These are phyloP conservation scores for Penicillium subrubescens DNA, from an alignment of 495 filamentous ascomycete genomes.

Conservation along the genomic window DNA sequence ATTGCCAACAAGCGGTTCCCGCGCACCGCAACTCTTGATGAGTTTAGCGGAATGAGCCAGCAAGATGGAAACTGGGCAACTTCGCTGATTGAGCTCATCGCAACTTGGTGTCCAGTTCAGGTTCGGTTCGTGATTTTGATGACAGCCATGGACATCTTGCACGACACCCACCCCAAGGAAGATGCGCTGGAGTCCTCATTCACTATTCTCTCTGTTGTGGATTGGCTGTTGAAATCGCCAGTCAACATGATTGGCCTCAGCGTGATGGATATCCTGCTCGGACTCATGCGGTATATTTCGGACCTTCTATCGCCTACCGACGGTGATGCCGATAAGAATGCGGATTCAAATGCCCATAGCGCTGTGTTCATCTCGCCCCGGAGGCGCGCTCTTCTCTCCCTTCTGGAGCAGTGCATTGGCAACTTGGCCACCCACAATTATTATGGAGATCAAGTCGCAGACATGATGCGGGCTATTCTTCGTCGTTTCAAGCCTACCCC, in stretches of 20 bases:
- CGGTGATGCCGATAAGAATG: constrained; percentile 30
- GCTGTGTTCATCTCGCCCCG: constrained; percentile 41
- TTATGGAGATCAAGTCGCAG: constrained; percentile 89
- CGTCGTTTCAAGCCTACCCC: constrained; percentile 68
- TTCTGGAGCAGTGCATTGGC: constrained; percentile 76
- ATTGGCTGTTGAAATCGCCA: constrained; percentile 78
- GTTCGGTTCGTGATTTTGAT: constrained; percentile 86
- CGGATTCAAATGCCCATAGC: constrained; percentile 8
- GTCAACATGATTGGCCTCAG: constrained; percentile 93
- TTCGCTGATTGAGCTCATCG: constrained; percentile 72
- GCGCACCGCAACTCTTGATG: constrained; percentile 24
- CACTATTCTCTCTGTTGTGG: constrained; percentile 71
- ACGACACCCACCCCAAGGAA: constrained; percentile 63
- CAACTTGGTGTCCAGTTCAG: constrained; percentile 86
- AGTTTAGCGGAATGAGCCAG: constrained; percentile 28
- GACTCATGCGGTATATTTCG: constrained; percentile 77
- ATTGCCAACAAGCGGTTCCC: constrained; percentile 59
- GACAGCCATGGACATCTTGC: constrained; percentile 72
- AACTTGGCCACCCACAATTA: constrained; percentile 91
- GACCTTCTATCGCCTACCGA: constrained; percentile 65
- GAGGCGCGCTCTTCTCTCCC: constrained; percentile 58
- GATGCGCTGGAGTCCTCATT: constrained; percentile 68
- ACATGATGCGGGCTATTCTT: constrained; percentile 84
- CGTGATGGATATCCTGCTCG: constrained; percentile 86
- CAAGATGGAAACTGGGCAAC: constrained; percentile 69